Percentiles rank a stretch among this genome's conserved stretches.
phyloP scores from a whole-genome alignment of 192 early-diverging fungal genomes.

The Coemansia reversa region DNA sequence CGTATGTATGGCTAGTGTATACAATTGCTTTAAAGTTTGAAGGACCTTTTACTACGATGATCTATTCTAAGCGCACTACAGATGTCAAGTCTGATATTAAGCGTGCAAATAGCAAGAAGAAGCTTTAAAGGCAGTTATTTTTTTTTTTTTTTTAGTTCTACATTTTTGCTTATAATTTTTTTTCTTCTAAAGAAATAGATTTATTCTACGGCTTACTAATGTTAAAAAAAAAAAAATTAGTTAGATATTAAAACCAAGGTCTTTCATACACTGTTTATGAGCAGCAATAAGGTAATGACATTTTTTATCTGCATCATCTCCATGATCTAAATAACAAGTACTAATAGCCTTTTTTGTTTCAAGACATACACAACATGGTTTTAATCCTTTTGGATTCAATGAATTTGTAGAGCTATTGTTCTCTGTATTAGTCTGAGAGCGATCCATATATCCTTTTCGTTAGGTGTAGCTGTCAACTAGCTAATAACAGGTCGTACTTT shows the following conservation, averaged over 20 bases:
- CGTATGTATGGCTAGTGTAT: conserved; percentile 75
- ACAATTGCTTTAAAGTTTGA: conserved; percentile 72
- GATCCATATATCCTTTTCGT: too few relatives aligned
- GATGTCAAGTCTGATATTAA: conserved; percentile 2
- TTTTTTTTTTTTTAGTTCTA: background rate
- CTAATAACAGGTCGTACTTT: too few relatives aligned
- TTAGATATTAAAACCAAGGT: conserved; percentile 91
- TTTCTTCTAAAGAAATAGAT: background rate
- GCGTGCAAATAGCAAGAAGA: conserved; percentile 16
- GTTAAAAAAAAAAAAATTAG: background rate
- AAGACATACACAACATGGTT: conserved; percentile 96
- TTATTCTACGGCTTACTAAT: background rate
- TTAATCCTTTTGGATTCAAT: conserved; percentile 41
- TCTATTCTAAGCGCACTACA: conserved; percentile 65
- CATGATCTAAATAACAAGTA: conserved; percentile 80
- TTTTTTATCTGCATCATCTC: conserved; percentile 71
- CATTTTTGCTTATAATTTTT: background rate
- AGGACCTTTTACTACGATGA: conserved; percentile 80
- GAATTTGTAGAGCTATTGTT: background rate
- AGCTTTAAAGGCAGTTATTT: conserved; percentile 14
- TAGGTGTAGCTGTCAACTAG: too few relatives aligned
- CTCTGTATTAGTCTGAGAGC: too few relatives aligned
- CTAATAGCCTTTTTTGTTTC: conserved; percentile 91
- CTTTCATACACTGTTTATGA: conserved; percentile 88
- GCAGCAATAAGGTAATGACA: conserved; percentile 85